These are phyloP conservation scores for Metroxylon sagu DNA, from an alignment of 176 grass and related monocot species.

Conservation along the genomic window DNA sequence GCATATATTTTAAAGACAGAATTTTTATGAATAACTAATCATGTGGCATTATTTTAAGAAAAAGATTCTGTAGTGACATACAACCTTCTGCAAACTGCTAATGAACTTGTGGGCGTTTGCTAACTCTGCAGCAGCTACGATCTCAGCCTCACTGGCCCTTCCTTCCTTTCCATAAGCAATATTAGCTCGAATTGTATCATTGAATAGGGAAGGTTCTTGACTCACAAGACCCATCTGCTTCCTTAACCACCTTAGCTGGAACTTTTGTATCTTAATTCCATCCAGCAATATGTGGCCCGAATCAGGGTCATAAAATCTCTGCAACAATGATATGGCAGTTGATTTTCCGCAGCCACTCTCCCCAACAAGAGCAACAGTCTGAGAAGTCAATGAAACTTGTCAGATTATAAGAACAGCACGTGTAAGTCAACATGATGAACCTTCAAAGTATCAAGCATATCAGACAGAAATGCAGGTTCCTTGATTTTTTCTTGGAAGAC, in stretches of 20 bases:
- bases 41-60: too few relatives aligned
- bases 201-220: constrained; percentile 91
- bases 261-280: constrained; percentile 75
- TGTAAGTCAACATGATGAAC: too few relatives aligned
- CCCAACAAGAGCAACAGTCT: constrained; percentile 93
- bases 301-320: constrained; percentile 85
- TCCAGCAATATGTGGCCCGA: constrained; percentile 76
- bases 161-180: constrained; percentile 96
- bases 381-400: constrained; percentile 26
- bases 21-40: too few relatives aligned
- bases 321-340: constrained; percentile 76
- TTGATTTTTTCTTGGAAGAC: too few relatives aligned
- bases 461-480: too few relatives aligned
- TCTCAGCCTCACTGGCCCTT: constrained; percentile 66
- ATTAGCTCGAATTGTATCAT: constrained; percentile 74
- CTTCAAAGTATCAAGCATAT: too few relatives aligned
- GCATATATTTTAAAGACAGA: too few relatives aligned
- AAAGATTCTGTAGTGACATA: background rate
- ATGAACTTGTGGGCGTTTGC: constrained; percentile 97
- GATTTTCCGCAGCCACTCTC: constrained; percentile 97
- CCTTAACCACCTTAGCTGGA: constrained; percentile 86
- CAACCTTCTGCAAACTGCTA: constrained; percentile 63
- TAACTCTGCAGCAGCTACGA: constrained; percentile 56
- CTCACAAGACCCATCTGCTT: constrained; percentile 96
- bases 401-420: background rate